These are phyloP conservation scores for Wickerhamiella allomyrinae DNA, from an alignment of 805 yeast genomes.

Conservation along the genomic window DNA sequence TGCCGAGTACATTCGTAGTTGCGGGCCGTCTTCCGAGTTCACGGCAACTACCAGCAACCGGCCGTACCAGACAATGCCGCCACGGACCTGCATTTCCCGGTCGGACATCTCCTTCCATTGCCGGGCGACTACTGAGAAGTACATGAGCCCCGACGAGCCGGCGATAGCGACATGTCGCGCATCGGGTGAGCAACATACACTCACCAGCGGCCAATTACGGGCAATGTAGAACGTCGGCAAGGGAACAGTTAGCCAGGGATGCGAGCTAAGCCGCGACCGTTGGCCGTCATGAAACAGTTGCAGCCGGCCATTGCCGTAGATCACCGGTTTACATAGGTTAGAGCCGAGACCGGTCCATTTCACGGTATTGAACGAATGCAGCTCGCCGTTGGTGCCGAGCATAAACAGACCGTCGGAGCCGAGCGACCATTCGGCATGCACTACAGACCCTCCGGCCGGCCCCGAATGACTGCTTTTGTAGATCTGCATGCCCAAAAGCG, in stretches of 20 bases:
- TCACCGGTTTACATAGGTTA: conserved; percentile 29
- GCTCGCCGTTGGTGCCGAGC: conserved; percentile 12
- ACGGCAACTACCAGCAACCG: conserved; percentile 24
- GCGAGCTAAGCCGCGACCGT: conserved; percentile 28
- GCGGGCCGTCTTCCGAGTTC: conserved; percentile 17
- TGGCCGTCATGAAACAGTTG: conserved; percentile 35
- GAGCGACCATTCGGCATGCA: conserved; percentile 24
- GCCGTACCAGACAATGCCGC: conserved; percentile 29
- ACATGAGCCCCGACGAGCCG: conserved; percentile 34
- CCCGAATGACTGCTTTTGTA: conserved; percentile 2
- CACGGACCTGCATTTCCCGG: conserved; percentile 24
- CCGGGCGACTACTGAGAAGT: conserved; percentile 29
- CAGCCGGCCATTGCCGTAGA: conserved; percentile 29
- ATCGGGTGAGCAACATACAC: conserved; percentile 32
- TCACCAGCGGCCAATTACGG: conserved; percentile 31
- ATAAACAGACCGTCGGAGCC: conserved; percentile 27
- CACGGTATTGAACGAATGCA: conserved; percentile 17
- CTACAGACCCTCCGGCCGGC: conserved; percentile 22
- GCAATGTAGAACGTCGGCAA: conserved; percentile 34
- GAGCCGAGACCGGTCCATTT: conserved; percentile 21
- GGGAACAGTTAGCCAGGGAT: conserved; percentile 34
- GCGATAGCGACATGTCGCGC: conserved; percentile 38
- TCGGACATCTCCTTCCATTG: conserved; percentile 34
- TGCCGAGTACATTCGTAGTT: conserved; percentile 27
- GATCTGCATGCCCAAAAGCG: conserved; percentile 32